Evolutionary conservation across 495 filamentous ascomycete genomes (phyloP).

Genomic region (Xylaria intraflava): DNA sequence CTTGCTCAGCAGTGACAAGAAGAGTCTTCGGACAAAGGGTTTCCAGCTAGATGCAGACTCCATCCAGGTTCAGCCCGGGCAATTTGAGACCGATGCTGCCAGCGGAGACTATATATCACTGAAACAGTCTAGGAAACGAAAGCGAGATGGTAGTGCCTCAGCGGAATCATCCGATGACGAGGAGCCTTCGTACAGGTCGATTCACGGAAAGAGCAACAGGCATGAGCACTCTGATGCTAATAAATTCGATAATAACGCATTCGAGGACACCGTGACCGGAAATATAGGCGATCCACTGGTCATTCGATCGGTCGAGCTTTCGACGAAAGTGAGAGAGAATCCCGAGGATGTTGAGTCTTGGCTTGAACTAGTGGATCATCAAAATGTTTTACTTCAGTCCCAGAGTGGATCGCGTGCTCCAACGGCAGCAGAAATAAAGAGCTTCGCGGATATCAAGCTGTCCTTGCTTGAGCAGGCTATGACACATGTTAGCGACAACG

Average conservation of each 20-base stretch:
- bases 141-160: slow-evolving; percentile 21
- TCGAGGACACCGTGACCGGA: slow-evolving; percentile 23
- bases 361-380: slow-evolving; percentile 69
- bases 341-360: slow-evolving; percentile 66
- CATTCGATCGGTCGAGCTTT: slow-evolving; percentile 51
- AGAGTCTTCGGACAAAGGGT: slow-evolving; percentile 24
- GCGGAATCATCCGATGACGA: slow-evolving; percentile 38
- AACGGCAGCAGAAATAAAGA: slow-evolving; percentile 55
- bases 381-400: slow-evolving; percentile 54
- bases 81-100: slow-evolving; percentile 9
- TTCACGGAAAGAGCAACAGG: slow-evolving; percentile 55
- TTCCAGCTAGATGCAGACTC: slow-evolving; percentile 19
- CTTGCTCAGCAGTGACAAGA: slow-evolving; percentile 35
- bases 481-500: slow-evolving; percentile 35
- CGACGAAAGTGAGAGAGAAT: slow-evolving; percentile 49
- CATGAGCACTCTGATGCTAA: slow-evolving; percentile 42
- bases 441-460: slow-evolving; percentile 69
- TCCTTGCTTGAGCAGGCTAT: slow-evolving; percentile 79
- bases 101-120: slow-evolving; percentile 36
- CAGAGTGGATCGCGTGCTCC: slow-evolving; percentile 33
- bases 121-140: slow-evolving; percentile 33
- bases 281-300: slow-evolving; percentile 34
- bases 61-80: slow-evolving; percentile 20
- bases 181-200: slow-evolving; percentile 60
- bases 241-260: slow-evolving; percentile 45